A percentile compares a stretch with the other conserved stretches of the same genome.
phyloP scores from a whole-genome alignment of 2,329 filamentous ascomycete species.

The Clonostachys chloroleuca region DNA sequence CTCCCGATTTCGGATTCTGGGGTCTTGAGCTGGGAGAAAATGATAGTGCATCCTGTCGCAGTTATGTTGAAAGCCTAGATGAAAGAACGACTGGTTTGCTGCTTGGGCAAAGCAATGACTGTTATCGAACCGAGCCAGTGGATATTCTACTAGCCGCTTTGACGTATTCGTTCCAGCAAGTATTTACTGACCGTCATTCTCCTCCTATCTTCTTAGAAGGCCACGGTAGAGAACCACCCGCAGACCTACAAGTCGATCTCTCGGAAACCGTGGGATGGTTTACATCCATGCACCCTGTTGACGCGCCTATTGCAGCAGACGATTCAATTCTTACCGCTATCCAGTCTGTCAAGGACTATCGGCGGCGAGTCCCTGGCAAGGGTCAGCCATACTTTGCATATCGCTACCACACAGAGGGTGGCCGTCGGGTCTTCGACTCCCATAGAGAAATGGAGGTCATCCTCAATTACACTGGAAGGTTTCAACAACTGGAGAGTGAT shows the following conservation, averaged over 20 bases:
- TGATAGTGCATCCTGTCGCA: constrained; percentile 7
- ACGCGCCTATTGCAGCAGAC: constrained; percentile 4
- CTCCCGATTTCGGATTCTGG: constrained; percentile 15
- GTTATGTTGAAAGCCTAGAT: constrained; percentile 5
- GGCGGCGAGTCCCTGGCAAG: constrained; percentile 10
- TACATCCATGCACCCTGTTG: constrained; percentile 25
- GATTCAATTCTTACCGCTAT: constrained; percentile 8
- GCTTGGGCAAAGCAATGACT: constrained; percentile 5
- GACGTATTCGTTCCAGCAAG: constrained; percentile 21
- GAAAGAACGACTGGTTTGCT: constrained; percentile 2
- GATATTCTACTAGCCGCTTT: constrained; percentile 30
- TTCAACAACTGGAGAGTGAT: neutral
- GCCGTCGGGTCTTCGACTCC: neutral
- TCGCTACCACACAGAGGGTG: constrained; percentile 22
- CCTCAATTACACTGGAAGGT: constrained; percentile 4
- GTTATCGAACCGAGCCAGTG: constrained; percentile 25
- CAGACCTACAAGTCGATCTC: constrained; percentile 20
- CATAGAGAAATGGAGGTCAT: constrained; percentile 16
- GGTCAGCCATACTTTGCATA: constrained; percentile 11
- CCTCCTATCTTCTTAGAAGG: constrained; percentile 33
- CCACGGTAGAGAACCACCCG: constrained; percentile 31
- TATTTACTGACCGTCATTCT: constrained; percentile 21
- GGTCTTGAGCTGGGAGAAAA: neutral
- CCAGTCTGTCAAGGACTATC: constrained; percentile 10
- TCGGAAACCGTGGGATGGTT: constrained; percentile 40